Evolutionary conservation across 148 eudicot genomes (phyloP).

Genomic region (Oxyria digyna): DNA sequence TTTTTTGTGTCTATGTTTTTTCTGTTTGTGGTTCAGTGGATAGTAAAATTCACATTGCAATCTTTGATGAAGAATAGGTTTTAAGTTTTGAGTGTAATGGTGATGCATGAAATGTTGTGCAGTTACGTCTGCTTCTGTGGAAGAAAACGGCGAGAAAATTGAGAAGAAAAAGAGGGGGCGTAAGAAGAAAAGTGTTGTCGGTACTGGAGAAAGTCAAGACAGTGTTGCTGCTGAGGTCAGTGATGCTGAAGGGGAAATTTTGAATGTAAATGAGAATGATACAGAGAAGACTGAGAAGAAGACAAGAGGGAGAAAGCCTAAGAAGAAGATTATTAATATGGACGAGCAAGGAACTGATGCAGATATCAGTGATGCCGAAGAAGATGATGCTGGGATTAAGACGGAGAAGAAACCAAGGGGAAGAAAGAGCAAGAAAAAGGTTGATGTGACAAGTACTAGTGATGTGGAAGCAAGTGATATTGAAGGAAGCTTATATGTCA

Average conservation of each 20-base stretch:
- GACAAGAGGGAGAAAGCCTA: conserved; percentile 36
- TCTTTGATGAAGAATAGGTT: too few species aligned
- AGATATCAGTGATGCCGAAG: conserved; percentile 33
- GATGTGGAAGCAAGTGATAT: conserved; percentile 31
- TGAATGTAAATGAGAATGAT: background rate
- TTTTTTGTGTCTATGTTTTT: background rate
- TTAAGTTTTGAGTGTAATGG: too few species aligned
- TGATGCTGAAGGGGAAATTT: background rate
- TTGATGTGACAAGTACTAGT: conserved; percentile 18
- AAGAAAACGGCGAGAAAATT: conserved; percentile 23
- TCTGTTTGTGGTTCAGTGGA: background rate
- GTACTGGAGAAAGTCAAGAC: background rate
- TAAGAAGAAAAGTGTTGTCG: conserved; percentile 4
- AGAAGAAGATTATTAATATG: conserved; percentile 24
- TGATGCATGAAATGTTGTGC: conserved; percentile 8
- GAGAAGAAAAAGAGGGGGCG: conserved; percentile 18
- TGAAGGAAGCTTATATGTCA: conserved; percentile 23
- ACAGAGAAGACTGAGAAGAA: conserved; percentile 29
- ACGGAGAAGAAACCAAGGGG: conserved; percentile 29
- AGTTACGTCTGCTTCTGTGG: conserved; percentile 30
- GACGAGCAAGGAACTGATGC: conserved; percentile 31
- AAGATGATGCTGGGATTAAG: conserved; percentile 27
- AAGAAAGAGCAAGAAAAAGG: conserved; percentile 47
- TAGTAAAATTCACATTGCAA: too few species aligned
- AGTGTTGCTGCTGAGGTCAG: background rate